phyloP scores from a whole-genome alignment of 371 early-diverging fungal species.

The Mucor circinelloides region DNA sequence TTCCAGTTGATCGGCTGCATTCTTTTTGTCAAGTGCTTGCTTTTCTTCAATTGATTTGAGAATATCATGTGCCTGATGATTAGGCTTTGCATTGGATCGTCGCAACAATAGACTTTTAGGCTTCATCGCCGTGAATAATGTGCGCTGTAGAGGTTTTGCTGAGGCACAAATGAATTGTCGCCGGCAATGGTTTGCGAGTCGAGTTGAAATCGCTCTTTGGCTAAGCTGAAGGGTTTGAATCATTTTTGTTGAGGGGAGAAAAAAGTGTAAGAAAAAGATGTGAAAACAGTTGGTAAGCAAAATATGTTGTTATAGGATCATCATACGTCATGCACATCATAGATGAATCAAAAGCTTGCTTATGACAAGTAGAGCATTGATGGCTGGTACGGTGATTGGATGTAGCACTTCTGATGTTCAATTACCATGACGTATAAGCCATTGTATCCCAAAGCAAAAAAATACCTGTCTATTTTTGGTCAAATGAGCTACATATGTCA shows the following conservation, averaged over 20 bases:
- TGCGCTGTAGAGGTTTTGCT: background rate
- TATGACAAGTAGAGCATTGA: background rate
- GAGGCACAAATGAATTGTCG: background rate
- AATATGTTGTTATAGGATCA: background rate
- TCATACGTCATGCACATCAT: background rate
- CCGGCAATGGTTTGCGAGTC: background rate
- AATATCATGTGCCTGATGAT: conserved; percentile 25
- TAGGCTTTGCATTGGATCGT: background rate
- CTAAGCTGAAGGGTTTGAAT: background rate
- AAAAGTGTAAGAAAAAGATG: background rate
- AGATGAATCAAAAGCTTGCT: background rate
- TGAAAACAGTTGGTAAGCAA: background rate
- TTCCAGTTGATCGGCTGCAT: background rate
- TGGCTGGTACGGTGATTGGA: background rate
- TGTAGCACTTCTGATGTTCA: background rate
- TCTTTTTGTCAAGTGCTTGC: background rate
- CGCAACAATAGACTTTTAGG: background rate
- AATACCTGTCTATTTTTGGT: no score
- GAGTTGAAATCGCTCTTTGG: background rate
- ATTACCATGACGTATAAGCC: background rate
- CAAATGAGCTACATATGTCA: no score
- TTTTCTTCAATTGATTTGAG: conserved; percentile 33
- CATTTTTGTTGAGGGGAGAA: background rate
- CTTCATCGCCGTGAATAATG: background rate
- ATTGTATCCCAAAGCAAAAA: no score